phyloP scores from a whole-genome alignment of 495 filamentous ascomycete genomes.

The Talaromyces stipitatus region DNA sequence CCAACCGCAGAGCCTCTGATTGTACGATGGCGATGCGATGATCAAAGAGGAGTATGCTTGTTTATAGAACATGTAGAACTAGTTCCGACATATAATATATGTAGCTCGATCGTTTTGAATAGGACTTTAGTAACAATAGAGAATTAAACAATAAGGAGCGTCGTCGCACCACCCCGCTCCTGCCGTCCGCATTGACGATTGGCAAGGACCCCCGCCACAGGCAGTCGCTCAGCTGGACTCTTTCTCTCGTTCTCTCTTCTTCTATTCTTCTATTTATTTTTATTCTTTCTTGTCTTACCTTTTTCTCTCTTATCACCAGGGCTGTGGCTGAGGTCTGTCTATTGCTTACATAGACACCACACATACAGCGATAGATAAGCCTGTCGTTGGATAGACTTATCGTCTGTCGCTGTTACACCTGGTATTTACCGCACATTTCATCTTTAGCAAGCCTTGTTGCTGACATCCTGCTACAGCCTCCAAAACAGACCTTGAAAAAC shows the following conservation, averaged over 20 bases:
- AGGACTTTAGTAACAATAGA: too few relatives aligned
- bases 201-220: conserved; percentile 2
- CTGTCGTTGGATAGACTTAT: neutral
- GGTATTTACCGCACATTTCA: neutral
- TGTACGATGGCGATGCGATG: neutral
- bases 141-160: neutral
- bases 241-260: neutral
- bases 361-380: neutral
- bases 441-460: neutral
- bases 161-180: conserved; percentile 5
- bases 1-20: conserved; percentile 4
- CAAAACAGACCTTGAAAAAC: neutral
- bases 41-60: neutral
- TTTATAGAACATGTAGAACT: too few relatives aligned
- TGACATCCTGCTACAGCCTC: neutral
- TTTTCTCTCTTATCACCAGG: neutral
- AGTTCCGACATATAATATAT: too few relatives aligned
- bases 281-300: neutral
- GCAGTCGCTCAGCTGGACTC: conserved; percentile 11
- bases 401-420: neutral
- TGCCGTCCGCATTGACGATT: neutral
- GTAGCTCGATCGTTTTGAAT: too few relatives aligned
- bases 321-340: neutral
- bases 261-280: conserved; percentile 10
- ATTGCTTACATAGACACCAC: neutral